Percentiles rank a stretch among this genome's conserved stretches.
Conservation (phyloP, 192 early-diverging fungal genomes). For the Bifiguratus adelaidae region DNA sequence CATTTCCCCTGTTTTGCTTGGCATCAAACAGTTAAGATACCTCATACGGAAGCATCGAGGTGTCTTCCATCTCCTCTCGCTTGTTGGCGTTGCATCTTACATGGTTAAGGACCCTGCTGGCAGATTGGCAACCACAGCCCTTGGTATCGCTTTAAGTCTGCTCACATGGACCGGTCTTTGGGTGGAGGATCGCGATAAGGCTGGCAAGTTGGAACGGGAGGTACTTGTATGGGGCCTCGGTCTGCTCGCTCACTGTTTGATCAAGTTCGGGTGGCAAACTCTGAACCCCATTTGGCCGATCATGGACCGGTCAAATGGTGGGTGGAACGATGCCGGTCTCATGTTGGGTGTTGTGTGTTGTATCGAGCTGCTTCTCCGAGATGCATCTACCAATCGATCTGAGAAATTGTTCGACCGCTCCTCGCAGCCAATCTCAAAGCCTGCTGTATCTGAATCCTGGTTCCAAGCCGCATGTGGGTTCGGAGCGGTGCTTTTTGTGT, state of each 20-base stretch:
- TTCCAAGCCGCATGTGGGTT: neutral
- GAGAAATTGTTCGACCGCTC: no score
- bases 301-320: constrained; percentile 63
- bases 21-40: constrained; percentile 38
- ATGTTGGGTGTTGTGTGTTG: constrained; percentile 49
- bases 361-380: constrained; percentile 39
- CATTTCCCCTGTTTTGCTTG: constrained; percentile 42
- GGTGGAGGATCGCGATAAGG: constrained; percentile 36
- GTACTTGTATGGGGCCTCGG: constrained; percentile 57
- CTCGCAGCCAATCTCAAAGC: no score
- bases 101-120: constrained; percentile 36
- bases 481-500: constrained; percentile 40
- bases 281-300: constrained; percentile 81
- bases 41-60: constrained; percentile 39
- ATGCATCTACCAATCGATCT: constrained; percentile 3
- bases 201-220: constrained; percentile 47
- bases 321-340: constrained; percentile 55
- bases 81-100: constrained; percentile 55
- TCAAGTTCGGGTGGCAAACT: constrained; percentile 67
- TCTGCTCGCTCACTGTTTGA: constrained; percentile 50
- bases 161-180: constrained; percentile 46
- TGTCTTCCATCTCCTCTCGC: constrained; percentile 39
- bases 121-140: constrained; percentile 45
- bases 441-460: neutral
- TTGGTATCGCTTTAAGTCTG: constrained; percentile 44